Base-by-base conservation (phyloP, 208 protist species). In the Leishmania gerbilli region DNA sequence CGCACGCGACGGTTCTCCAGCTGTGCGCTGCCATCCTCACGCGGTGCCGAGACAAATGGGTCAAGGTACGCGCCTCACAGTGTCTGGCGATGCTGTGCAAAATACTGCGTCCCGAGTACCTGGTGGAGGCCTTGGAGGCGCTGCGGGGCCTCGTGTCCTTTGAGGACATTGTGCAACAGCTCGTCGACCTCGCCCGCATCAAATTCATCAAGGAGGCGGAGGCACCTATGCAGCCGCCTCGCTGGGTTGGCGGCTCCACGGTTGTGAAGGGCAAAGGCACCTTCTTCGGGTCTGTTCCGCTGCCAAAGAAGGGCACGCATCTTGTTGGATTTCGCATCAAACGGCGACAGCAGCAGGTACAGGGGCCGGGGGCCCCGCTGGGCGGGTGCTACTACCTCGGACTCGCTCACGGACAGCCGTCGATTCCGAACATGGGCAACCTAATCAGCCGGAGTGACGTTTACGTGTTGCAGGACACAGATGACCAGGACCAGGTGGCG, bases 341-440 rank as follows among this genome's bases (percentile, higher is more conserved):
- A 34, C 91, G 95, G 0, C 85, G 83, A 4, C 87, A 92, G 58
- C 89, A 92, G 77, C 86, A 89, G 79, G 87, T 87, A 11, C 87
- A 93, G n/a, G 90, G 88, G 1, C 80, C 84, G 9, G 93, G 95
- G 21, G 90, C 91, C 0, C 88, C 93, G 55, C 88, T 98, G 1
- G 95, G 95, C 34, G 93, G 95, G 6, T 95, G 93, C 86, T 98
- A 98, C 85, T 98, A 97, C 89, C 75, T 97, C 37, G 95, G 95
- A 7, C 83, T 98, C 58, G 86, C 87, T 55, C 89, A 93, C 75
- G 95, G 95, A 1, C 89, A 95, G 74, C 91, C 92, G 37, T 72
- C 64, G 13, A 90, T 96, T 31, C 77, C 84, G 3, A 95, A 90
- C 76, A 94, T 96, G 91, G 80, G 82, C 68, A 93, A 82, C 68